Evolutionary conservation across 2,329 filamentous ascomycete species (phyloP), one percentile per base, ranked within the genome.

Genomic region (Kalmusia sp.): DNA sequence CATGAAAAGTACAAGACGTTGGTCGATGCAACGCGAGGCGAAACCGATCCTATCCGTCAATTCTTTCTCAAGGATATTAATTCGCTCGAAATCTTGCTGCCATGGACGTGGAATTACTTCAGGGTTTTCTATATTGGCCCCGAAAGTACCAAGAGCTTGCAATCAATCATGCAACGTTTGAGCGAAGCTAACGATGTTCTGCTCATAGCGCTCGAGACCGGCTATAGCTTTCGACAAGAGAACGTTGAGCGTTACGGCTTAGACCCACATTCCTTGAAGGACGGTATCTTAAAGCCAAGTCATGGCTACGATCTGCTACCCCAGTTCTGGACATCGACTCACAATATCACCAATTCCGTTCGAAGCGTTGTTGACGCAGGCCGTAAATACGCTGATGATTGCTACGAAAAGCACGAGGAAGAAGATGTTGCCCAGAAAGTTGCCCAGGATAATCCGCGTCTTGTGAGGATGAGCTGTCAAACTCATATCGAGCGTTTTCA

Each of bases 251-350:
- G 85, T 3, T 98, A 96, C 69, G 92, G 91, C 2, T 81, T 97
- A 4, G 81, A 83, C 15, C 77, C 83, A 14, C 89, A 92, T 58
- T 77, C 84, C 46, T 73, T 95, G 27, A 52, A 64, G 3, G 75
- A 80, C 40, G 77, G 79, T 38, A 63, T 81, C 14, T 64, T 81
- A 4, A 70, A 62, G 37, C 52, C 68, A 14, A 68, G 72, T 19
- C 77, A 82, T 14, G 84, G 85, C 38, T 93, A 92, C 66, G 82
- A 87, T 17, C 84, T 82, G 9, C 80, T 97, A 7, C 85, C 89
- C 0, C 87, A 91, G 54, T 90, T 93, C 38, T 99, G 95, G 95
- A 97, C 93, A 0, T 92, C 91, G 14, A 86, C 84, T 1, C 68
- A 75, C 50, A 76, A 76, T 38, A 73, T 80, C 27, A 72, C 80